Base-by-base conservation (phyloP, 169 alveolate genomes). In the Cryptosporidium baileyi region DNA sequence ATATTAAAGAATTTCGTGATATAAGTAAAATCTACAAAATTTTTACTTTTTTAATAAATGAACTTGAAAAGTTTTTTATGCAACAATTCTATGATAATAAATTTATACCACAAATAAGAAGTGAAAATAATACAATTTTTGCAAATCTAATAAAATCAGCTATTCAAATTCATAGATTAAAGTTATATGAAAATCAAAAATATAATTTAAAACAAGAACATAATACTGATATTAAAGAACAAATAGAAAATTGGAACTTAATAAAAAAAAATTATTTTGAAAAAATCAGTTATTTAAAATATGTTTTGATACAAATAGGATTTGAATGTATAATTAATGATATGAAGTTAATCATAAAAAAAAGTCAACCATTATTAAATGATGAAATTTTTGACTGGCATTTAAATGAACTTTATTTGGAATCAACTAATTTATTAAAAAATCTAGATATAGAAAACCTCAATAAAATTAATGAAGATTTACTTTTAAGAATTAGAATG, bases 261-360 rank as follows among this genome's bases (percentile, higher is more conserved):
- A 65, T 47, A 5, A 34, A n/a, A 32, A 65, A 47, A 1, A 65
- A 74, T n/a, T 59, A 74, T 54, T 74, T 74, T 57, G 67, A 45
- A 13, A 44, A 52, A 22, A 28, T 30, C n/a, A 36, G 13, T 34
- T n/a, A 24, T 26, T 51, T 65, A 1, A 65, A n/a, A 19, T 45
- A 32, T 51, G 62, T 38, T 15, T 13, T 74, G n/a, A 51, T 74
- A 28, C 67, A 74, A 41, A 74, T 74, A 51, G 85, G 85, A 17
- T 54, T 74, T 51, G 85, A 74, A 28, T 15, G 67, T 34, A 51
- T 74, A 19, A 54, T 57, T 5, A 43, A 51, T 6, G 74, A 74
- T 57, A 74, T 74, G 51, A 74, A 74, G 15, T n/a, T 59, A 19
- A 32, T 49, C 7, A 54, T 74, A 4, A 74, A 34, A 24, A 74